Base-by-base conservation (phyloP, 179 eudicot species). In the Beta macrorhiza region DNA sequence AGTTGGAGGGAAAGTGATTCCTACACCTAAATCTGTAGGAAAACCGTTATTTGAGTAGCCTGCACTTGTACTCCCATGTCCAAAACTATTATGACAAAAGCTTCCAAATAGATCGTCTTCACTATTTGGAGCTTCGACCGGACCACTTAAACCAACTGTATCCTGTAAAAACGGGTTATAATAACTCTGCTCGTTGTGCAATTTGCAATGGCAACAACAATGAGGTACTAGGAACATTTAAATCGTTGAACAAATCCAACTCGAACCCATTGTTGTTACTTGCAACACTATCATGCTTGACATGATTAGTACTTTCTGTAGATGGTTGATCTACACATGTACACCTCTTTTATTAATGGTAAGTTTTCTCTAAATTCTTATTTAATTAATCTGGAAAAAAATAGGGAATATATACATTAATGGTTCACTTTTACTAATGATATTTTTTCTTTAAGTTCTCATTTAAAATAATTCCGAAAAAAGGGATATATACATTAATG, bases 151-250 rank as follows among this genome's bases (percentile, higher is more conserved):
- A 69, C 69, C 76, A 78, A 15, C 47, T 11, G 78, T 4, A 52
- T 89, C 91, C 20, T 86, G 84, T 80, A 95, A 81, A 80, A 95
- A 95, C 0, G 97, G 98, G 65, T 95, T 95, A 83, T 89, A 90
- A 67, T 84, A 25, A 25, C 25, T 82, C 19, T 82, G 81, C 6
- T 69, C 58, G 4, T 74, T 37, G 47, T 65, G 51, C 25, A 74
- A 42, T 25, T 25, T 25, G 25, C 25, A 25, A 25, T 3, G 72
- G 67, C 5, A 83, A n/a, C 14, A 57, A 14, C 57, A 77, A 6
- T 20, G 68, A 59, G 59, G 32, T 29, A 55, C 51, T 64, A 37
- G 58, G n/a, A 72, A 80, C 67, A 73, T 73, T 79, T 7, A 65
- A 44, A 58, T 25, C 70, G 75, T 62, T 69, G 22, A 79, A 45